Evolutionary conservation across 192 early-diverging fungal species (phyloP).

Genomic region (Spizellomyces sp.): DNA sequence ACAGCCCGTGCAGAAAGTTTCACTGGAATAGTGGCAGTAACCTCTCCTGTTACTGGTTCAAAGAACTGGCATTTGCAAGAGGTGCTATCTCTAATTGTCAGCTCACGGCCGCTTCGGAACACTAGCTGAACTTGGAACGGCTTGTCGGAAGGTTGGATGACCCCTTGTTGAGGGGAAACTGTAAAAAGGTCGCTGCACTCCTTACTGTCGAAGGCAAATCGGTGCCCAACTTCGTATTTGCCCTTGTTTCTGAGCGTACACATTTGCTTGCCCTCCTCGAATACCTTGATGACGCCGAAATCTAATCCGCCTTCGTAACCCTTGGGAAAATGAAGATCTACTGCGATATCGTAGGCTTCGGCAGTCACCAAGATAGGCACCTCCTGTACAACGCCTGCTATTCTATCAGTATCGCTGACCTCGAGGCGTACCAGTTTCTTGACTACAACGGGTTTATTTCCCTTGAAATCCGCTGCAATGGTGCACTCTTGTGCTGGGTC

Average conservation of each 20-base stretch:
- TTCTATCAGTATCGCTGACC: conserved; percentile 56
- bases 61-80: conserved; percentile 60
- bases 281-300: conserved; percentile 62
- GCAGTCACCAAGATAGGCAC: conserved; percentile 58
- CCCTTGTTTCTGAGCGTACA: conserved; percentile 52
- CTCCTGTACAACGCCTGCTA: conserved; percentile 60
- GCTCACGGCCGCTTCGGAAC: conserved; percentile 49
- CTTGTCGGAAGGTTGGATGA: conserved; percentile 65
- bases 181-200: conserved; percentile 54
- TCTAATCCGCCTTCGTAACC: conserved; percentile 62
- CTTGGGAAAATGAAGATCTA: conserved; percentile 68
- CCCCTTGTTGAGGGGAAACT: conserved; percentile 52
- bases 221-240: conserved; percentile 67
- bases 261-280: conserved; percentile 33
- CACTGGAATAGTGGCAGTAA: conserved; percentile 55
- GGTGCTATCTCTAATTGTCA: conserved; percentile 44
- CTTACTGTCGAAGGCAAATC: conserved; percentile 55
- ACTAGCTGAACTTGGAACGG: conserved; percentile 59
- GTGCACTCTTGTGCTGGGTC: conserved; percentile 47
- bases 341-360: conserved; percentile 66
- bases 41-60: conserved; percentile 60
- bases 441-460: conserved; percentile 50
- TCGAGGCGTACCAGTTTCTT: conserved; percentile 57
- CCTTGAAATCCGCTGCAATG: conserved; percentile 58
- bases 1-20: conserved; percentile 58